A percentile compares a stretch with the other conserved stretches of the same genome.
Evolutionary conservation across 192 early-diverging fungal genomes (phyloP).

Genomic region (Linnemannia hyalina): DNA sequence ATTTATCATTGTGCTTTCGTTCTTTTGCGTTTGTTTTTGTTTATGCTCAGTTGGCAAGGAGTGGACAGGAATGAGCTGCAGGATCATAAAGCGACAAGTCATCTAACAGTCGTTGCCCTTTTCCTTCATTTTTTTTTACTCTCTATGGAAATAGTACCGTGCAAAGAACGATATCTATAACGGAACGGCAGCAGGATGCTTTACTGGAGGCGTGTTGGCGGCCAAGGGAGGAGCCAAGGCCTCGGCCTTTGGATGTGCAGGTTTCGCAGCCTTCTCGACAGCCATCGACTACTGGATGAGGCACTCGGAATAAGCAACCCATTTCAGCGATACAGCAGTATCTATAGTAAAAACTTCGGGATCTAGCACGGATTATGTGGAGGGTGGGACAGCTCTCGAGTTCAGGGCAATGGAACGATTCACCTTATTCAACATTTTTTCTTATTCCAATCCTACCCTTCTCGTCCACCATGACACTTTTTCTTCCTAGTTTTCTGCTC

Average conservation of each 20-base stretch:
- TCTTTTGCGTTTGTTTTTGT: background rate
- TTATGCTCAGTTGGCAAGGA: background rate
- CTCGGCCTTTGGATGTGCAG: conserved; percentile 84
- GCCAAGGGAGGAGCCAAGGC: conserved; percentile 82
- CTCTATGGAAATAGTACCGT: conserved; percentile 73
- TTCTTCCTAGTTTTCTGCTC: background rate
- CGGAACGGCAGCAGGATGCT: conserved; percentile 88
- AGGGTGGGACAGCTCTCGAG: background rate
- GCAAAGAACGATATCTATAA: conserved; percentile 97
- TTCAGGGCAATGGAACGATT: background rate
- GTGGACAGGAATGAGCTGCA: background rate
- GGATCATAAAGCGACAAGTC: background rate
- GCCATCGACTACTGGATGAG: conserved; percentile 94
- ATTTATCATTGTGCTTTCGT: background rate
- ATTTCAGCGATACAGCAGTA: background rate
- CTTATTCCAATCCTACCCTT: background rate
- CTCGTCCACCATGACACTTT: background rate
- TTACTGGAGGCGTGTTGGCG: conserved; percentile 90
- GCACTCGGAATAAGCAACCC: conserved; percentile 20
- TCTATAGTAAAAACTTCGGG: background rate
- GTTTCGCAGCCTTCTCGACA: conserved; percentile 95
- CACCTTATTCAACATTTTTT: background rate
- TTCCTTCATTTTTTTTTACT: conserved; percentile 1
- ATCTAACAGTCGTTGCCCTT: background rate
- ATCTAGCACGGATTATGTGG: background rate